Evolutionary conservation across 306 rosid genomes (phyloP), one percentile per base, ranked within the genome.

Genomic region (Cucumis hystrix): DNA sequence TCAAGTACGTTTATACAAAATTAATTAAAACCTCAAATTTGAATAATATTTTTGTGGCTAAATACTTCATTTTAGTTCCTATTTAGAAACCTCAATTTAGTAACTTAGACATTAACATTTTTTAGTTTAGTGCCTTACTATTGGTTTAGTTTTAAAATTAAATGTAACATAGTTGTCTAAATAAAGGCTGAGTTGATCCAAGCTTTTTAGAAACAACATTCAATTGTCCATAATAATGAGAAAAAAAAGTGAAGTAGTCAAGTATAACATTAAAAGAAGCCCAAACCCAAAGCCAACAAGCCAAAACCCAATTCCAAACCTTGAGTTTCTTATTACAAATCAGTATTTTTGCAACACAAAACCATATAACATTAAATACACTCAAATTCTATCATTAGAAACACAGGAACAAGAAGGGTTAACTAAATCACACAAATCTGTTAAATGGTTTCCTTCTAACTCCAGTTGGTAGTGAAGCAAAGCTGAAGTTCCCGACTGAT

Each of bases 391-490:
- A 71, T 71, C 60, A 28, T 71, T 69, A 45, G 10, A 71, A 71
- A 71, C 60, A 71, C 43, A 71, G 8, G 60, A 71, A 45, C 75
- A 69, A 49, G 60, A 39, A 16, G 25, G 76, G 60, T 47, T 71
- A 45, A 70, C 81, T 0, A 25, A 14, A 89, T 96, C 99, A 96
- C 98, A 89, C 99, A 87, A 92, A 92, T 96, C 99, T 83, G 88
- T 91, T 91, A 91, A 96, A 96, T 60, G 99, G 99, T 88, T 84
- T 92, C 86, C 97, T 89, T 76, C 92, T 93, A 60, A 86, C 86
- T 56, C 90, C 91, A 3, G 85, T 87, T 1, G 98, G 98, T 86
- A 88, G 67, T 23, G 98, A 92, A 43, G 87, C 96, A 84, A 96
- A 88, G 79, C 96, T 92, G 90, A 83, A 54, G 57, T 90, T 82